phyloP scores from a whole-genome alignment of 2,329 filamentous ascomycete genomes.

The Talaromyces sp. region DNA sequence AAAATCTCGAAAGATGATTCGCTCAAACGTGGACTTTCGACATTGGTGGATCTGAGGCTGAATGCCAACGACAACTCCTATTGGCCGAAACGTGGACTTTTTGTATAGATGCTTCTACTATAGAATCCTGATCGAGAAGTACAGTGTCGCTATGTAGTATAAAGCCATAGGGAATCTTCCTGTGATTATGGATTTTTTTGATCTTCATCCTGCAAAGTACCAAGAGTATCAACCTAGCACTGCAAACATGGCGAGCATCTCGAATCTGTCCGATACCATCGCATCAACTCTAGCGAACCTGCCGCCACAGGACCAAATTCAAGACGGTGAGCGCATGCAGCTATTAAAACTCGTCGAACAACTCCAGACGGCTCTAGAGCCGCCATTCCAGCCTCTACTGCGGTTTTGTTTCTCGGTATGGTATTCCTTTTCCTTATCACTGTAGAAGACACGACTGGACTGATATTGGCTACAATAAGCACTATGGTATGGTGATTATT shows the following conservation, averaged over 20 bases:
- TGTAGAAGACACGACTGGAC: not conserved
- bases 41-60: not conserved
- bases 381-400: not conserved
- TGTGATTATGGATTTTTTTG: not conserved
- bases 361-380: constrained; percentile 12
- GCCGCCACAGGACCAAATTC: constrained; percentile 18
- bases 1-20: not conserved
- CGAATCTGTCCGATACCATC: not conserved
- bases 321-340: constrained; percentile 19
- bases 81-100: not conserved
- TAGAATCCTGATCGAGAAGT: too few species aligned
- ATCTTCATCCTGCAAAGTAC: too few species aligned
- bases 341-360: constrained; percentile 16
- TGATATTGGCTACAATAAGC: not conserved
- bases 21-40: not conserved
- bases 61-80: not conserved
- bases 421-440: not conserved
- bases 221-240: not conserved
- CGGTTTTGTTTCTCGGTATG: constrained; percentile 3
- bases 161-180: not conserved
- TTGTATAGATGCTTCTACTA: not conserved
- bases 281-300: constrained; percentile 4
- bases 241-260: constrained; percentile 4
- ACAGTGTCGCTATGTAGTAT: not conserved
- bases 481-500: not conserved